These are phyloP conservation scores for Daldinia caldariorum DNA, from an alignment of 495 filamentous ascomycete genomes.

Conservation along the genomic window DNA sequence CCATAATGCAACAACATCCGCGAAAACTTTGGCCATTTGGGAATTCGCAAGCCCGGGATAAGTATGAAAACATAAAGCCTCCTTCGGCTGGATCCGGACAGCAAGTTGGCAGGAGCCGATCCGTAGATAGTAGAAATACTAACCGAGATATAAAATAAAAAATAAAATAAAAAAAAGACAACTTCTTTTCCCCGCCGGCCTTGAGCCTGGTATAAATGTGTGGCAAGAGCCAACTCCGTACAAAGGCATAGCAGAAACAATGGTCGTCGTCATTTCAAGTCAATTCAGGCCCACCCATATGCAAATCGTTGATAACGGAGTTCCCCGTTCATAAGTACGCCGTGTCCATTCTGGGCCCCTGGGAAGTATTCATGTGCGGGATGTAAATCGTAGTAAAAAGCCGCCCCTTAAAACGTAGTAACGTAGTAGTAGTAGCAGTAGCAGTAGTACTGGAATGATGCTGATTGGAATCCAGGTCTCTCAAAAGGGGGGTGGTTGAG, in stretches of 20 bases:
- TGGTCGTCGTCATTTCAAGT: constrained; percentile 44
- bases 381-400: constrained; percentile 35
- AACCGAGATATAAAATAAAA: constrained; percentile 48
- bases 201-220: constrained; percentile 43
- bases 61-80: constrained; percentile 43
- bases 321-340: constrained; percentile 47
- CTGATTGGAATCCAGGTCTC: constrained; percentile 28
- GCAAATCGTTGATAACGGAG: constrained; percentile 45
- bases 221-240: constrained; percentile 44
- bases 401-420: constrained; percentile 25
- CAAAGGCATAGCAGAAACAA: constrained; percentile 46
- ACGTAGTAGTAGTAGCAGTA: constrained; percentile 5
- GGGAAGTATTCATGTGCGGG: constrained; percentile 43
- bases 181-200: constrained; percentile 46
- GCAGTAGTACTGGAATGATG: constrained; percentile 13
- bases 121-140: constrained; percentile 44
- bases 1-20: constrained; percentile 42
- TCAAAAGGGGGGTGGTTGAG: constrained; percentile 9
- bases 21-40: constrained; percentile 38
- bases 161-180: constrained; percentile 32
- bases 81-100: constrained; percentile 50
- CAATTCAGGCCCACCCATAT: constrained; percentile 48
- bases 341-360: constrained; percentile 48
- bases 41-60: constrained; percentile 42
- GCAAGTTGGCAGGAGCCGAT: constrained; percentile 47